Conservation (phyloP, 129 eudicot genomes). For the Logfia minima region DNA sequence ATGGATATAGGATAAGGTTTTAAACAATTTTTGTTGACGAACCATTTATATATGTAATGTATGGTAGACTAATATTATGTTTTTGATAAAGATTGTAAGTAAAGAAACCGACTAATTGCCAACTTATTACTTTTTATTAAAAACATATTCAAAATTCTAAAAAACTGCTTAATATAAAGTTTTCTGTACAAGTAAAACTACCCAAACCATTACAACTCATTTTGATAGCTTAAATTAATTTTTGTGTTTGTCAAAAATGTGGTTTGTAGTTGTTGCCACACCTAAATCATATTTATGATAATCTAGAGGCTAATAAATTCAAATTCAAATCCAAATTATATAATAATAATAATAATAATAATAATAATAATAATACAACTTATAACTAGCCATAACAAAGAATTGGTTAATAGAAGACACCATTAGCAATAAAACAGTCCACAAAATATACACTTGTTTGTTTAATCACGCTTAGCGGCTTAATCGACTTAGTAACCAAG, state of each 20-base stretch:
- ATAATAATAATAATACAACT: neutral
- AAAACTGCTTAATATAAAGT: neutral
- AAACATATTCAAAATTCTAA: neutral
- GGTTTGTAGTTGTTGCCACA: neutral
- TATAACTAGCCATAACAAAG: neutral
- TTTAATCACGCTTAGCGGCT: too few relatives aligned
- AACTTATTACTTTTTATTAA: too few relatives aligned
- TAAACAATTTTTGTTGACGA: conserved; percentile 3
- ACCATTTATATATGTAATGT: neutral
- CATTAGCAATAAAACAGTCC: neutral
- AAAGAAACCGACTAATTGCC: too few relatives aligned
- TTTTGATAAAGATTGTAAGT: too few relatives aligned
- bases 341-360: too few relatives aligned
- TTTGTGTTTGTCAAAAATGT: neutral
- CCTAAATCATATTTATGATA: neutral
- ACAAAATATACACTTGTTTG: neutral
- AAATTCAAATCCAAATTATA: neutral
- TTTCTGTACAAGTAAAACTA: neutral
- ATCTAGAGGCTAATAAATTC: neutral
- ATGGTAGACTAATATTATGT: neutral
- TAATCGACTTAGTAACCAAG: neutral
- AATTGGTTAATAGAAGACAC: neutral
- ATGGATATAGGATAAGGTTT: neutral
- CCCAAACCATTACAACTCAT: neutral
- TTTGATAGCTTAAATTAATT: neutral